Percentiles rank a stretch among this genome's conserved stretches.
Evolutionary conservation across 345 rosid genomes (phyloP).

Genomic region (Mangifera indica): DNA sequence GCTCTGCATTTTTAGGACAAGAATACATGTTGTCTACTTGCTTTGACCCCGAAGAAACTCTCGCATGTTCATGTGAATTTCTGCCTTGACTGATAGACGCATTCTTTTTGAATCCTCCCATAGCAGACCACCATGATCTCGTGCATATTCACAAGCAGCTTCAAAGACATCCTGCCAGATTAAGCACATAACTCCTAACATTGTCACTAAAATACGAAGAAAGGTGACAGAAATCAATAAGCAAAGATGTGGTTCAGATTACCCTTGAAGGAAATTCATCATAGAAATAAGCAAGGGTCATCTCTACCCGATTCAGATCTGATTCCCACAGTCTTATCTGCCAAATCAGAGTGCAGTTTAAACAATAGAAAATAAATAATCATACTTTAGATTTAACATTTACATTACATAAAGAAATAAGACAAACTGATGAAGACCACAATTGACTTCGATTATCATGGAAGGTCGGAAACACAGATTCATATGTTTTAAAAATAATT

Average conservation of each 20-base stretch:
- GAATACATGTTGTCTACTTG: constrained; percentile 26
- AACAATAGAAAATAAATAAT: constrained; percentile 2
- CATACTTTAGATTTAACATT: not conserved
- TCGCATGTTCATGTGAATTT: constrained; percentile 76
- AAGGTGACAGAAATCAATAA: not conserved
- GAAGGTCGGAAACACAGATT: constrained; percentile 3
- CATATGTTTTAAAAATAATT: not conserved
- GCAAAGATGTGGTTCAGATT: constrained; percentile 21
- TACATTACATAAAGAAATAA: not conserved
- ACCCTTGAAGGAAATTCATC: constrained; percentile 91
- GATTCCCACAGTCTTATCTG: constrained; percentile 97
- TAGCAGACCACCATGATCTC: constrained; percentile 67
- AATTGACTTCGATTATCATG: not conserved
- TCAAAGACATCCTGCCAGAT: constrained; percentile 71
- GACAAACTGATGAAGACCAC: not conserved
- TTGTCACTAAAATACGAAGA: not conserved
- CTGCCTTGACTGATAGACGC: constrained; percentile 77
- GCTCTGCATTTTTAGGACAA: not conserved
- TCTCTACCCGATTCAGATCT: constrained; percentile 90
- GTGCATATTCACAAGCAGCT: constrained; percentile 80
- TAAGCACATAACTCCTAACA: not conserved
- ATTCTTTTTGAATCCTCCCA: constrained; percentile 96
- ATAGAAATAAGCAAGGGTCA: constrained; percentile 66
- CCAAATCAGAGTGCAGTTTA: constrained; percentile 8
- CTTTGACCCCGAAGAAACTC: constrained; percentile 70